Base-by-base conservation (phyloP, 257 asterid species). In the Gynochthodes officinalis region DNA sequence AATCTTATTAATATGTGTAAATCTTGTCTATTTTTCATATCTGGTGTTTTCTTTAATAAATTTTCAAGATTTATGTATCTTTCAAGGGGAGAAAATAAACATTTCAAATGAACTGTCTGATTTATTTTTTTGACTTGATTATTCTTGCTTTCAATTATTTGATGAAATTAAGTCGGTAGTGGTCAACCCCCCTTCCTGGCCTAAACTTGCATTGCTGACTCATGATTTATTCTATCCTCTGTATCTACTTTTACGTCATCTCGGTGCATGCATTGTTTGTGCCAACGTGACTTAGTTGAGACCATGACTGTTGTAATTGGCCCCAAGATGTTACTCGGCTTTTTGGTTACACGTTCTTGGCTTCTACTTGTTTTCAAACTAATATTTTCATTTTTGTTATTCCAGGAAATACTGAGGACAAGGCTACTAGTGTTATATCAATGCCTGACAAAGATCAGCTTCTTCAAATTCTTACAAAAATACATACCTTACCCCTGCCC, bases 401-500 rank as follows among this genome's bases (percentile, higher is more conserved):
- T 72, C 61, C 66, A 91, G 97, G 93, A 71, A 89, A 79, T 66
- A 61, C 70, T 4, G 86, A 79, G 78, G 86, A 79, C 61, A 82
- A 73, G 75, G 82, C 69, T 63, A 72, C 76, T 79, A 81, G 79
- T 53, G 42, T 50, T 69, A 68, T 89, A 54, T 39, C 80, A 4
- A 30, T 78, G 32, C 86, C 96, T 33, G 81, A 82, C 54, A 88
- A 90, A 76, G 92, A 86, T 57, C 92, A 82, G 82, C 88, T 92
- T 64, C 73, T 84, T 27, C 96, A 89, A 64, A 83, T 88, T 65
- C 85, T 92, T 39, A 77, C 83, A 30, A 89, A 87, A 84, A 82
- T 89, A 80, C 82, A 88, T 81, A 75, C 93, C n/a, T 63, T 87
- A 60, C 90, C 96, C 49, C 79, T 88, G 72, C 89, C 91, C 13